Base-by-base conservation (phyloP, 352 stramenopile species). In the Phytophthora pisi region DNA sequence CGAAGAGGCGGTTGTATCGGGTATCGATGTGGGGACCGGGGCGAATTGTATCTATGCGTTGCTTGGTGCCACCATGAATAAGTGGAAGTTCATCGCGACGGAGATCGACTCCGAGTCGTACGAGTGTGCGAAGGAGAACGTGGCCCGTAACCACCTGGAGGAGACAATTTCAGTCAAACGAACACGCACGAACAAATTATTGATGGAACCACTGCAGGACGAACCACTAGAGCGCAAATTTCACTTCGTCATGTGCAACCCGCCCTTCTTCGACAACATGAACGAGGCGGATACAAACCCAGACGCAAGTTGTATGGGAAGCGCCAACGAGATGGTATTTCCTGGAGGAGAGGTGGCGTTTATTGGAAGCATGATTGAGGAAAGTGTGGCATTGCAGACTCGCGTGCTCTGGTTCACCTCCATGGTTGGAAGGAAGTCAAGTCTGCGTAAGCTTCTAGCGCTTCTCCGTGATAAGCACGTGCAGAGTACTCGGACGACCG, bases 201-300 rank as follows among this genome's bases (percentile, higher is more conserved):
- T 93, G 16, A 45, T 64, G 4, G 84, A 94, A 50, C 80, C 84
- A 3, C 55, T 93, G 30, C 51, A 69, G 16, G 61, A 75, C 5
- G 68, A 79, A 24, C 61, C 63, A 2, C 6, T 18, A 0, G 42
- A 61, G 10, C 38, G 64, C 11, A 74, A 73, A 11, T 82, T 98
- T 63, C 81, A 98, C 43, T 98, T 99, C 77, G 82, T 88, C 47
- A 98, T 99, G 92, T 98, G 96, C 45, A 99, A 99, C 71, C 97
- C 97, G 52, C 97, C 97, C 0, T 99, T 99, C 82, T 99, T 95
- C 52, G 82, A 97, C 51, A 71, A 82, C 31, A 87, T 90, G 58
- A 64, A 74, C 30, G 79, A 96, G 47, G 85, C 88, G 3, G 84
- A 95, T 46, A 90, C 84, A 54, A 94, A 96, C 52, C 89, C 87